phyloP scores from a whole-genome alignment of 495 filamentous ascomycete species.

The Aspergillus nanangensis region DNA sequence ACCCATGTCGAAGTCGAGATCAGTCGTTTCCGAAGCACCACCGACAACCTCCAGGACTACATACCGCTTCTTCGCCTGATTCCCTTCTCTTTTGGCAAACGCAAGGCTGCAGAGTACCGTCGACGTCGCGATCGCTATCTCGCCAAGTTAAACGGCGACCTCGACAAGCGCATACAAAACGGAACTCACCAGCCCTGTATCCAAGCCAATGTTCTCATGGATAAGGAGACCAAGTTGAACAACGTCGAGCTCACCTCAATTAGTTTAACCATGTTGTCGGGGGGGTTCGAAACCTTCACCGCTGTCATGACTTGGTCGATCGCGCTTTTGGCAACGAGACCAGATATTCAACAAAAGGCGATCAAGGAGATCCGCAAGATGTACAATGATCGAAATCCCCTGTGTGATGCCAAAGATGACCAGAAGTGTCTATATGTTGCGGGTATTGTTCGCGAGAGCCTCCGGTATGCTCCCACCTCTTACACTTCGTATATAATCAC shows the following conservation, averaged over 20 bases:
- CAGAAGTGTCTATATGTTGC: slow-evolving; percentile 26
- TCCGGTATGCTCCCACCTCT: too few relatives aligned
- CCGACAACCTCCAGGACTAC: slow-evolving; percentile 47
- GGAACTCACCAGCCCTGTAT: slow-evolving; percentile 51
- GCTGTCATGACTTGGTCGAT: slow-evolving; percentile 37
- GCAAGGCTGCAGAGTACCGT: slow-evolving; percentile 16
- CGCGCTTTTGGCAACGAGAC: slow-evolving; percentile 40
- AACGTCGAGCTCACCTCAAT: slow-evolving; percentile 41
- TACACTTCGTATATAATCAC: too few relatives aligned
- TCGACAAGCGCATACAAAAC: slow-evolving; percentile 18
- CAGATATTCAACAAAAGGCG: slow-evolving; percentile 42
- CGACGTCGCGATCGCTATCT: background rate
- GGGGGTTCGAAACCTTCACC: slow-evolving; percentile 37
- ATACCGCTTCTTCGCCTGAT: slow-evolving; percentile 40
- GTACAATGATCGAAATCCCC: too few relatives aligned
- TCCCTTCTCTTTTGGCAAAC: slow-evolving; percentile 34
- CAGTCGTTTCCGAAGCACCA: slow-evolving; percentile 38
- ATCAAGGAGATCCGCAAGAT: slow-evolving; percentile 46
- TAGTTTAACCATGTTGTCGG: slow-evolving; percentile 32
- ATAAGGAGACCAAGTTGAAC: slow-evolving; percentile 40
- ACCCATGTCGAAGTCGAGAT: slow-evolving; percentile 44
- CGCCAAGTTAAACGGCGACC: background rate
- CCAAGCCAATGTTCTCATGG: slow-evolving; percentile 43
- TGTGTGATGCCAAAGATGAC: slow-evolving; percentile 38
- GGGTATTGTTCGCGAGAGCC: slow-evolving; percentile 47